Conservation (phyloP, 495 filamentous ascomycete species). For the Jackrogersella multiformis region DNA sequence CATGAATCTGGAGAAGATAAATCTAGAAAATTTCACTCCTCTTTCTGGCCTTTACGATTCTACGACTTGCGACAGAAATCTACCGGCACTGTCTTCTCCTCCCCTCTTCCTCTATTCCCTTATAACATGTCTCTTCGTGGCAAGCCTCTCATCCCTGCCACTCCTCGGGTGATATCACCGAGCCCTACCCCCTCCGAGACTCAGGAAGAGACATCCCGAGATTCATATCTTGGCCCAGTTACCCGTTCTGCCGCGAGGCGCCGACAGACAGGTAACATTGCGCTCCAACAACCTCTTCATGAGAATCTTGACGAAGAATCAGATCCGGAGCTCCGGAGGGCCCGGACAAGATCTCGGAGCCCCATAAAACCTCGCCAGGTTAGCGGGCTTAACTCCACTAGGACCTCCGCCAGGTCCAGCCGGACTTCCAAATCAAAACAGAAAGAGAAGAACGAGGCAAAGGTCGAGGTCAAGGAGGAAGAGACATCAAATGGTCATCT, state of each 20-base stretch:
- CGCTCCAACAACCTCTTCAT: conserved; percentile 47
- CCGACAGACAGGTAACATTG: conserved; percentile 50
- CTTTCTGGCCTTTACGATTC: conserved; percentile 56
- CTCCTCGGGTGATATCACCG: conserved; percentile 76
- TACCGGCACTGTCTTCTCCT: conserved; percentile 59
- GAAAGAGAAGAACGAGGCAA: conserved; percentile 19
- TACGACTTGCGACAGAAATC: conserved; percentile 58
- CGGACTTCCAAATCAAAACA: conserved; percentile 35
- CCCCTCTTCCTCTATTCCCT: conserved; percentile 58
- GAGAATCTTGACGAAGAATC: conserved; percentile 51
- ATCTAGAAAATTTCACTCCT: conserved; percentile 55
- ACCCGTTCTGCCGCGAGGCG: conserved; percentile 70
- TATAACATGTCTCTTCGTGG: conserved; percentile 53
- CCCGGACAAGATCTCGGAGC: conserved; percentile 61
- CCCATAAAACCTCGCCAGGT: conserved; percentile 61
- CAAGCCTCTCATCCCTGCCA: conserved; percentile 63
- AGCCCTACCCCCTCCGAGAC: conserved; percentile 71
- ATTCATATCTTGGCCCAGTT: conserved; percentile 68
- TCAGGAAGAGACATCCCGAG: conserved; percentile 49
- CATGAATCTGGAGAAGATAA: conserved; percentile 61
- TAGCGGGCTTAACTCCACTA: conserved; percentile 55
- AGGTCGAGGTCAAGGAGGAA: conserved; percentile 53
- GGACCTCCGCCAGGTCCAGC: conserved; percentile 47
- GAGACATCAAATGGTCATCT: conserved; percentile 71
- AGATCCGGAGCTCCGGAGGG: conserved; percentile 55